Conservation (phyloP, 345 rosid genomes). For the Gossypium arboreum region DNA sequence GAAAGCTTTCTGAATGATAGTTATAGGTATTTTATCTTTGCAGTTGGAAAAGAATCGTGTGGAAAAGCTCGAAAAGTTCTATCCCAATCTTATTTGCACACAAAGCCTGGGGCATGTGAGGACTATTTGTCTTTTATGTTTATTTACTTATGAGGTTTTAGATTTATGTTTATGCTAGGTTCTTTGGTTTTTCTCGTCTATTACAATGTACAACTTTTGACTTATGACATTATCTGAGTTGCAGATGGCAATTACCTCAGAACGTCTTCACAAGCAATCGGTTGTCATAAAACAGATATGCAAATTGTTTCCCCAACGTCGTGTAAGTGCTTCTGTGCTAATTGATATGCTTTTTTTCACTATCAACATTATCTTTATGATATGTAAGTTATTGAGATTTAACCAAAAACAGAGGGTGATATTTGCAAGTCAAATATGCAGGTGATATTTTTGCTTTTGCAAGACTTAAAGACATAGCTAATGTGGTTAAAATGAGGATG, state of each 20-base stretch:
- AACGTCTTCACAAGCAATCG: conserved; percentile 85
- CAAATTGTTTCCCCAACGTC: conserved; percentile 82
- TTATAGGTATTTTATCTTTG: conserved; percentile 24
- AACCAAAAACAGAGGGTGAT: neutral
- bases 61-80: conserved; percentile 75
- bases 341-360: conserved; percentile 6
- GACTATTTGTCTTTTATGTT: neutral
- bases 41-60: conserved; percentile 58
- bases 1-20: neutral
- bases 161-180: neutral
- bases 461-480: neutral
- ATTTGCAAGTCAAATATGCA: neutral
- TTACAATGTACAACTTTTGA: neutral
- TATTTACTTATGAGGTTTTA: neutral
- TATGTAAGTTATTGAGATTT: neutral
- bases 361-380: neutral
- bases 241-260: conserved; percentile 90
- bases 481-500: neutral
- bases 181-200: neutral
- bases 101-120: conserved; percentile 85
- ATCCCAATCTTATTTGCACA: conserved; percentile 70
- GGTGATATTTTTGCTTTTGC: neutral
- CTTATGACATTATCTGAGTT: conserved; percentile 16
- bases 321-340: conserved; percentile 42
- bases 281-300: conserved; percentile 82